Conservation (phyloP, 2,329 filamentous ascomycete species). For the Ophioceras dolichostomum region DNA sequence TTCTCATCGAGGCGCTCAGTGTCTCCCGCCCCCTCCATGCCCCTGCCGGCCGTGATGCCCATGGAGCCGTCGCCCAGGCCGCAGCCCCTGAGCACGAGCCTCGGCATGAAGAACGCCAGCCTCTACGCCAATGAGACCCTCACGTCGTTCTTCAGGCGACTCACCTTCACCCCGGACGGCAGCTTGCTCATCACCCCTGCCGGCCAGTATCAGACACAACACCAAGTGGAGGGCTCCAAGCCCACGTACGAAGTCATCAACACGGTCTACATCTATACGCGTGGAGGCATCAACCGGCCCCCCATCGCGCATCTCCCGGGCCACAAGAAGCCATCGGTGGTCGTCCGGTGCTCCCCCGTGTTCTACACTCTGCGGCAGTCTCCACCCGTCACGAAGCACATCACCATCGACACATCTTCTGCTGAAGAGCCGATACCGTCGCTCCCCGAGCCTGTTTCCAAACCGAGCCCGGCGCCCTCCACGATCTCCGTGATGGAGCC, state of each 20-base stretch:
- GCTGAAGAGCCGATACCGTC: constrained; percentile 72
- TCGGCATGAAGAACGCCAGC: constrained; percentile 70
- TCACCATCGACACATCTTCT: constrained; percentile 89
- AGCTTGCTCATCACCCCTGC: constrained; percentile 89
- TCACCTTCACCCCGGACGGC: constrained; percentile 92
- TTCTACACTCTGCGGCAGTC: constrained; percentile 70
- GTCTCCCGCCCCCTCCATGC: constrained; percentile 87
- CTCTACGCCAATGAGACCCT: constrained; percentile 95
- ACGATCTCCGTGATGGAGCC: constrained; percentile 64
- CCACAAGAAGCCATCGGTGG: constrained; percentile 96
- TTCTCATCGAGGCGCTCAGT: constrained; percentile 81
- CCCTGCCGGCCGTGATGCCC: constrained; percentile 88
- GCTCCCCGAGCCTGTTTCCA: constrained; percentile 70
- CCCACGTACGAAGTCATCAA: constrained; percentile 80
- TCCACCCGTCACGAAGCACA: constrained; percentile 63
- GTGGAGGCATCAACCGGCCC: constrained; percentile 92
- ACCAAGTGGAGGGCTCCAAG: constrained; percentile 52
- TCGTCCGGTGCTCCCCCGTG: constrained; percentile 85
- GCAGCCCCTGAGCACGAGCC: constrained; percentile 37
- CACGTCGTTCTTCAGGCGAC: constrained; percentile 87
- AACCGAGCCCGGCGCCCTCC: constrained; percentile 41
- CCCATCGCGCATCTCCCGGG: constrained; percentile 90
- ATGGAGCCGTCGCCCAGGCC: constrained; percentile 82
- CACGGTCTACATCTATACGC: constrained; percentile 95
- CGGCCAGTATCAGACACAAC: constrained; percentile 82